Evolutionary conservation across 108 stramenopile genomes (phyloP).

Genomic region (Asterionellopsis glacialis): DNA sequence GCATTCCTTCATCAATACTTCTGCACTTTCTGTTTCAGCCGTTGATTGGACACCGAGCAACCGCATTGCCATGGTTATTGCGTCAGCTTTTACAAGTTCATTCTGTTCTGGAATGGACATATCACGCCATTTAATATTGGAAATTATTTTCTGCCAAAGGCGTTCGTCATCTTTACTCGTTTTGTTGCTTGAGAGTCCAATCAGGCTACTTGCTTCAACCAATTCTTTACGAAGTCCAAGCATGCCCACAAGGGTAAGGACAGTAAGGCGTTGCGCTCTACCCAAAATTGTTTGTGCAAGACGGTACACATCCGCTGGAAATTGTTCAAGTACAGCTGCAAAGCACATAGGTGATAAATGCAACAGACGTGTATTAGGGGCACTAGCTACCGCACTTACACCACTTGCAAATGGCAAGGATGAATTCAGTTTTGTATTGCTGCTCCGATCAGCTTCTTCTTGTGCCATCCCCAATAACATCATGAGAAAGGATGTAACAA

Average conservation of each 20-base stretch:
- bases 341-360: slow-evolving; percentile 33
- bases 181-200: no score
- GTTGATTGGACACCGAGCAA: neutral
- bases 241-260: slow-evolving; percentile 36
- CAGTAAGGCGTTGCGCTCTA: slow-evolving; percentile 40
- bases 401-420: slow-evolving; percentile 9
- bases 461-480: slow-evolving; percentile 32
- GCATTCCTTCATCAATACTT: no score
- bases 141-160: no score
- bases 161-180: no score
- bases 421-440: neutral
- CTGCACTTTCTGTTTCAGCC: no score
- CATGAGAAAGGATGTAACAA: slow-evolving; percentile 36
- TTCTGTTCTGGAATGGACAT: neutral
- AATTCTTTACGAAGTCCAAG: slow-evolving; percentile 36
- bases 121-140: neutral
- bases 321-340: slow-evolving; percentile 21
- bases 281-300: slow-evolving; percentile 39
- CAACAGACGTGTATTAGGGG: slow-evolving; percentile 25
- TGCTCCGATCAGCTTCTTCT: slow-evolving; percentile 5
- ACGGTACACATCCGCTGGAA: slow-evolving; percentile 34
- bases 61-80: neutral
- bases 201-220: slow-evolving; percentile 16
- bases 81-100: neutral
- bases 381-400: slow-evolving; percentile 23